These are phyloP conservation scores for Viola odorata DNA, from an alignment of 345 rosid species.

Conservation along the genomic window DNA sequence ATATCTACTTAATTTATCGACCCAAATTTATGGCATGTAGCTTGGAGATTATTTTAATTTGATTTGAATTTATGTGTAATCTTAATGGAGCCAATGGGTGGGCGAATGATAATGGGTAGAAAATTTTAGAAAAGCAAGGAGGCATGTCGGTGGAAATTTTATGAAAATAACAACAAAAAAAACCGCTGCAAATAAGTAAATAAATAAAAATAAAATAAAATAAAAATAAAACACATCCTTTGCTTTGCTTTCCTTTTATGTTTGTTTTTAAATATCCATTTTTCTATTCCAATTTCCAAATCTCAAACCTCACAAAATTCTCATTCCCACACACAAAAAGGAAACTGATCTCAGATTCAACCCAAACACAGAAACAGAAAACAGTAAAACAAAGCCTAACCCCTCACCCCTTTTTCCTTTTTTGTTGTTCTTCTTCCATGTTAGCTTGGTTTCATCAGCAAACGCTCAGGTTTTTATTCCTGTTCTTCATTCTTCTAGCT, in stretches of 20 bases:
- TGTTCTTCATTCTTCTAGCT: no score
- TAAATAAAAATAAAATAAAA: background rate
- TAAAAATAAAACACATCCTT: background rate
- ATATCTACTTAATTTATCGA: no score
- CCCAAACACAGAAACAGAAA: background rate
- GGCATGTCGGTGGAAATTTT: slow-evolving; percentile 14
- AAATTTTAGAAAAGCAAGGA: background rate
- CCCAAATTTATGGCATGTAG: no score
- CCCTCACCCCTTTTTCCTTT: no score
- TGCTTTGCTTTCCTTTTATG: background rate
- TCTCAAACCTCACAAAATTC: slow-evolving; percentile 2
- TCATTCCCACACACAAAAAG: background rate
- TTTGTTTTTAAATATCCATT: background rate
- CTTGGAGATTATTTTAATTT: no score
- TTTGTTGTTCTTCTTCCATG: no score
- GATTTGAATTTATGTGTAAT: background rate
- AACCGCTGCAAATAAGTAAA: background rate
- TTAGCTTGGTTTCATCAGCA: no score
- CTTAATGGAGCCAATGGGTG: background rate
- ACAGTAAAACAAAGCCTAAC: background rate
- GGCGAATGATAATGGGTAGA: background rate
- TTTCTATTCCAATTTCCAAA: slow-evolving; percentile 3
- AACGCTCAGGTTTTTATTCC: no score
- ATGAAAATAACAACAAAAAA: background rate
- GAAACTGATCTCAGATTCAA: slow-evolving; percentile 15